Percentiles rank a stretch among this genome's conserved stretches.
These are phyloP conservation scores for Luvunga scandens DNA, from an alignment of 345 rosid species.

Conservation along the genomic window DNA sequence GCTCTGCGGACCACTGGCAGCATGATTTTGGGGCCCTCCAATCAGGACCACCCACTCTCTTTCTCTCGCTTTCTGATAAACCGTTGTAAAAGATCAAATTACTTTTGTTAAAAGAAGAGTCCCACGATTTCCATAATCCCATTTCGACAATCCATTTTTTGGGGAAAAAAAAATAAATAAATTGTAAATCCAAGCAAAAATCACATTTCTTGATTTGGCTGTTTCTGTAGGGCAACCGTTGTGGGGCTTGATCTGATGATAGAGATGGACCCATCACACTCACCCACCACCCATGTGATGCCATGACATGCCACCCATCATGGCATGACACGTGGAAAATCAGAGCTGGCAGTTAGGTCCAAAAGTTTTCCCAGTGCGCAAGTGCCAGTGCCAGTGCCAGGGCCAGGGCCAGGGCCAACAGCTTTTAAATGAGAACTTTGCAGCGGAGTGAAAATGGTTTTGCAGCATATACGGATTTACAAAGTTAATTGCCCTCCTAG, in stretches of 20 bases:
- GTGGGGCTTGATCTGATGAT: neutral
- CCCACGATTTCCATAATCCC: neutral
- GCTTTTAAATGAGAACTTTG: neutral
- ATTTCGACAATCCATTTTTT: no score
- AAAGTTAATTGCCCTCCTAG: neutral
- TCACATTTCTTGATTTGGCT: neutral
- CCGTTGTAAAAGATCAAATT: neutral
- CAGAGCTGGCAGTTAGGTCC: conserved; percentile 8
- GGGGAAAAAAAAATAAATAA: neutral
- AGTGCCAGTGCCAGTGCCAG: neutral
- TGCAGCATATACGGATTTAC: neutral
- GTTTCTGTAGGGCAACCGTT: neutral
- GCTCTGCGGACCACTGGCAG: neutral
- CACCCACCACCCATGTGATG: conserved; percentile 25
- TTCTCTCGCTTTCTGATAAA: neutral
- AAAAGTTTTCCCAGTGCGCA: conserved; percentile 6
- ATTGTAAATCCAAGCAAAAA: neutral
- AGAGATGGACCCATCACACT: neutral
- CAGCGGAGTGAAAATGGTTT: neutral
- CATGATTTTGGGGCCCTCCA: neutral
- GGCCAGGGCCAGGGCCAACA: neutral
- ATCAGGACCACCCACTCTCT: neutral
- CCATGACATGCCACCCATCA: neutral
- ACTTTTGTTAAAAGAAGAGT: conserved; percentile 29
- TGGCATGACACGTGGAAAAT: conserved; percentile 10